Conservation (phyloP, 805 yeast genomes). For the Zygoascus flipseniorum region DNA sequence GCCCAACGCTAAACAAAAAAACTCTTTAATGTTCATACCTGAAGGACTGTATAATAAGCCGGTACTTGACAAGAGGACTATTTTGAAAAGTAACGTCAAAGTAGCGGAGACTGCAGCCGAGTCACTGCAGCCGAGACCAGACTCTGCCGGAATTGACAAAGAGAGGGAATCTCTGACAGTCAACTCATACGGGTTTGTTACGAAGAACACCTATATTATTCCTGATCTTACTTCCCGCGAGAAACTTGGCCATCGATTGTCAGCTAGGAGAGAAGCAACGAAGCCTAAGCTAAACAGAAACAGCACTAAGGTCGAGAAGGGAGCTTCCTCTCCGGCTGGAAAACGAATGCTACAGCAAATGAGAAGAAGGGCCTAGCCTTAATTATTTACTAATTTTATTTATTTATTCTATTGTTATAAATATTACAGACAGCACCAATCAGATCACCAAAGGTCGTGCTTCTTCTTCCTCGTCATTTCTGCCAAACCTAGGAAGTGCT, state of each 20-base stretch:
- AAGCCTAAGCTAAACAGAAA: background rate
- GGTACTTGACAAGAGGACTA: background rate
- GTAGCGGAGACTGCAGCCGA: background rate
- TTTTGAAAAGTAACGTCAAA: background rate
- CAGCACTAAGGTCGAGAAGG: background rate
- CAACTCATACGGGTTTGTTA: background rate
- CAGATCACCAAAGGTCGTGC: constrained; percentile 5
- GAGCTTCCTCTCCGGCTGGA: background rate
- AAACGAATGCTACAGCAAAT: background rate
- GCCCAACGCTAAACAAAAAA: background rate
- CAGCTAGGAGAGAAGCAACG: background rate
- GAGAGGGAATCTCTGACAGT: background rate
- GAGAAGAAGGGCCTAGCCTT: background rate
- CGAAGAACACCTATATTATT: background rate
- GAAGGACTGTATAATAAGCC: background rate
- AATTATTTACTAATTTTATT: background rate
- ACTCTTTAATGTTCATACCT: background rate
- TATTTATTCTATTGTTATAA: constrained; percentile 4
- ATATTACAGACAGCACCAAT: background rate
- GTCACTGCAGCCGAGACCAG: background rate
- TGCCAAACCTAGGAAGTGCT: background rate
- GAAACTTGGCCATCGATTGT: background rate
- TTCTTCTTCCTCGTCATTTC: constrained; percentile 6
- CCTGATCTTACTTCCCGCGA: background rate
- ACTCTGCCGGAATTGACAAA: background rate